Conservation (phyloP, 2,329 filamentous ascomycete species). For the Ophiostoma ulmi region DNA sequence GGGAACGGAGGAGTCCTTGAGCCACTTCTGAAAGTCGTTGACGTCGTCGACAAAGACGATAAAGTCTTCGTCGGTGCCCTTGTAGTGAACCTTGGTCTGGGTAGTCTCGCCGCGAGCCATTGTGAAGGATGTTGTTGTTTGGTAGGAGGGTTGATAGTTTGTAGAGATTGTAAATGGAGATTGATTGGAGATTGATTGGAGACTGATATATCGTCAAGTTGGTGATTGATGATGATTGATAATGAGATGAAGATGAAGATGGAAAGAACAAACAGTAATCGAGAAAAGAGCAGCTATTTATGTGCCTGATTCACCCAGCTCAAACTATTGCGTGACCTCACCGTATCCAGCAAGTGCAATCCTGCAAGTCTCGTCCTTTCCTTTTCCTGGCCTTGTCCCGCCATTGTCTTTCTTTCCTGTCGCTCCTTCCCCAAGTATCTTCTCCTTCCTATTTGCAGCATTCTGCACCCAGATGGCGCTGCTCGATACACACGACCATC, state of each 20-base stretch:
- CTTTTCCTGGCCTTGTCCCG: neutral
- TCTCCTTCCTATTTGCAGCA: neutral
- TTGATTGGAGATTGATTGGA: neutral
- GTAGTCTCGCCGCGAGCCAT: conserved; percentile 41
- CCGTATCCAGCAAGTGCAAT: conserved; percentile 1
- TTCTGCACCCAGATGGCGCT: conserved; percentile 13
- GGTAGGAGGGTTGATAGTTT: neutral
- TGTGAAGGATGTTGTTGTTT: too few species aligned
- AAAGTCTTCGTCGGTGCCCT: conserved; percentile 60
- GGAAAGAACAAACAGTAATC: neutral
- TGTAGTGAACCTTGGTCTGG: conserved; percentile 78
- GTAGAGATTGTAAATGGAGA: conserved; percentile 17
- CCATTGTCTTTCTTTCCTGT: too few species aligned
- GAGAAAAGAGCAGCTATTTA: neutral
- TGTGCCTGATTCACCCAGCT: neutral
- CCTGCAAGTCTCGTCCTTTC: neutral
- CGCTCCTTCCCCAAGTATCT: conserved; percentile 1
- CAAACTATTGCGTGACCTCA: neutral
- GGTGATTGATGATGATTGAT: neutral
- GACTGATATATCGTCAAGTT: neutral
- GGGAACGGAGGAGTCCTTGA: conserved; percentile 69
- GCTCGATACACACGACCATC: conserved; percentile 17
- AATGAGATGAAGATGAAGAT: neutral
- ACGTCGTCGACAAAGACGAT: conserved; percentile 55
- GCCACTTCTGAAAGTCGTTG: conserved; percentile 73